Conservation (phyloP, 305 asterid genomes). For the Solanum hybrid region DNA sequence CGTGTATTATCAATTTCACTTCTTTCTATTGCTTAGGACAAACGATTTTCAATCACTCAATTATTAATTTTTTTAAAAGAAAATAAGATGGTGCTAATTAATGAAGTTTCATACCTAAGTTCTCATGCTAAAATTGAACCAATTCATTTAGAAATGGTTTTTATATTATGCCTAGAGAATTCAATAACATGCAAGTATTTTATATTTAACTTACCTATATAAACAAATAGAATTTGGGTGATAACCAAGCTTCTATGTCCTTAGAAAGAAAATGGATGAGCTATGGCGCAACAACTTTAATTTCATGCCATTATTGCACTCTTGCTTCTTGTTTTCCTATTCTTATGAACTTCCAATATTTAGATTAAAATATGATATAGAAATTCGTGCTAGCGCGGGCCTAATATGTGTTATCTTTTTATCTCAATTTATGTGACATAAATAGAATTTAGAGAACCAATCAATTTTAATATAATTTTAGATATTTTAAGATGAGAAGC, state of each 20-base stretch:
- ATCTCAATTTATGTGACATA: not conserved
- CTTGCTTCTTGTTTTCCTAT: not conserved
- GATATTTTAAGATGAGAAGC: no score
- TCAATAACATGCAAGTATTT: not conserved
- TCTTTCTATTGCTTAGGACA: not conserved
- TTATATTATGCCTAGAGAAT: not conserved
- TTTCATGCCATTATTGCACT: not conserved
- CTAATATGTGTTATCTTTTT: not conserved
- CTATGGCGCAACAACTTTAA: not conserved
- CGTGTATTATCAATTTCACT: not conserved
- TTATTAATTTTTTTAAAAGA: not conserved
- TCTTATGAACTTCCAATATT: not conserved
- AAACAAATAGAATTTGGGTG: not conserved
- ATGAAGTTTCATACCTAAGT: not conserved
- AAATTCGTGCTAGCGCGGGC: not conserved
- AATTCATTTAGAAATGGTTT: not conserved
- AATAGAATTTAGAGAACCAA: not conserved
- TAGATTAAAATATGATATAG: no score
- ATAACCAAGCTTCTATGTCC: not conserved
- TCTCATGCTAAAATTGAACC: not conserved
- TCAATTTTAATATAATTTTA: no score
- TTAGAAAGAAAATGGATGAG: not conserved
- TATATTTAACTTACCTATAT: not conserved
- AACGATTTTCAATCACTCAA: not conserved
- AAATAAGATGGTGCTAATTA: not conserved